These are phyloP conservation scores for Candida alai DNA, from an alignment of 805 yeast species.

Conservation along the genomic window DNA sequence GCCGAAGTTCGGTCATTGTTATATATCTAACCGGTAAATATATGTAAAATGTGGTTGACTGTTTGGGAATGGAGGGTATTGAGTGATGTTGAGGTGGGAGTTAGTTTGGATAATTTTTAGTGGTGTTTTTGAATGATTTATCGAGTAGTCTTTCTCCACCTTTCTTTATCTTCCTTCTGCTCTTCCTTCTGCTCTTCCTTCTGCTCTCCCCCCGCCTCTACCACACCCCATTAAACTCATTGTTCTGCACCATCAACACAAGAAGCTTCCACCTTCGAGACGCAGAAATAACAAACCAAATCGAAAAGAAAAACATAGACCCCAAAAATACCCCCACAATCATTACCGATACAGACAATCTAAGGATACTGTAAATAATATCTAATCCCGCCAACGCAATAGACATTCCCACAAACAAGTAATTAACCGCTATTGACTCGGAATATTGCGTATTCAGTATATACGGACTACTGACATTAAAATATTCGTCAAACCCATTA, in stretches of 20 bases:
- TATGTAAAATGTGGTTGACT: not conserved
- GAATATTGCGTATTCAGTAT: slow-evolving; percentile 5
- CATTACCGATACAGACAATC: slow-evolving; percentile 13
- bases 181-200: too few species aligned
- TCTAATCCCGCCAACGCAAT: slow-evolving; percentile 14
- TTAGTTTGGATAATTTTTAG: too few species aligned
- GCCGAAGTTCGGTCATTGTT: too few species aligned
- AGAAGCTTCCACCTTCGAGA: slow-evolving; percentile 15
- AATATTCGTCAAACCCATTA: slow-evolving; percentile 13
- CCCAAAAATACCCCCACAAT: slow-evolving; percentile 12
- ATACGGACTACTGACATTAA: slow-evolving; percentile 9
- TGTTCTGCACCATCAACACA: slow-evolving; percentile 6
- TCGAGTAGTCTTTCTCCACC: too few species aligned
- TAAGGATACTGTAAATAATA: slow-evolving; percentile 15
- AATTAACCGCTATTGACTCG: slow-evolving; percentile 3
- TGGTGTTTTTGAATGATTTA: too few species aligned
- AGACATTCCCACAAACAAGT: slow-evolving; percentile 4
- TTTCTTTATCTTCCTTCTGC: too few species aligned
- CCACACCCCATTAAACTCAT: slow-evolving; percentile 8
- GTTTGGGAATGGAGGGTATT: too few species aligned
- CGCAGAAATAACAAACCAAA: slow-evolving; percentile 13
- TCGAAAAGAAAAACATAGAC: slow-evolving; percentile 10
- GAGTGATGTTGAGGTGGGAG: too few species aligned
- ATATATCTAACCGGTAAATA: too few species aligned
- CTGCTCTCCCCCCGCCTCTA: too few species aligned